Evolutionary conservation across 2,329 filamentous ascomycete species (phyloP), one percentile per base, ranked within the genome.

Genomic region (Penicillium sp.): DNA sequence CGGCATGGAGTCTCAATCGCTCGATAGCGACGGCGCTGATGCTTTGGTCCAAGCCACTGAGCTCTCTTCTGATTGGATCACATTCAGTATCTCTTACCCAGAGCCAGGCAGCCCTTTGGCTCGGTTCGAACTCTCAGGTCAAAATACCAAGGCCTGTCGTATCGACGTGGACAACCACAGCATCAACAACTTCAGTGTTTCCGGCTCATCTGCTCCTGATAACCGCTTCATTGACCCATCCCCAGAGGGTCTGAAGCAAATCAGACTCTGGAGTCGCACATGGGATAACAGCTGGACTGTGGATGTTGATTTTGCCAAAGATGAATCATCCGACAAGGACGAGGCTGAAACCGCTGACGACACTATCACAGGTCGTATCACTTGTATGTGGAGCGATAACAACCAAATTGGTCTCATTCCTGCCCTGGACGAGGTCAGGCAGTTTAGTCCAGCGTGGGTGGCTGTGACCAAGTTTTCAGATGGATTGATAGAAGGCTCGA

Each of bases 311-410:
- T 92, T 65, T 21, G 52, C 56, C 2, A 39, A 62, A n/a, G 34
- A 54, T 24, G 51, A 59, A 5, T 32, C 32, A 76, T 80, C 52
- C 59, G 69, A 14, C 66, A 66, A 51, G 43, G 58, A 57, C 36
- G 65, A 60, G n/a, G 66, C 56, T 8, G 67, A 71, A 39, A 59
- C 66, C 14, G 67, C 73, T 16, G 16, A 11, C 5, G 38, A 21
- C 18, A 66, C 49, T 4, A 44, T 91, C 32, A 81, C 80, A 59
- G 90, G 92, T 1, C 81, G 77, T 32, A 85, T 92, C 1, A 81
- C 87, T 14, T 97, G 94, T 73, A 78, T 90, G 31, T 97, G 92
- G 92, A 91, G 88, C 65, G 94, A 99, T 75, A 86, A 84, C 43
- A 97, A 97, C 67, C 76, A 78, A 34, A 73, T 75, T 2, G 87